These are phyloP conservation scores for Yamadazyma sp. DNA, from an alignment of 1,139 yeast genomes.

Conservation along the genomic window DNA sequence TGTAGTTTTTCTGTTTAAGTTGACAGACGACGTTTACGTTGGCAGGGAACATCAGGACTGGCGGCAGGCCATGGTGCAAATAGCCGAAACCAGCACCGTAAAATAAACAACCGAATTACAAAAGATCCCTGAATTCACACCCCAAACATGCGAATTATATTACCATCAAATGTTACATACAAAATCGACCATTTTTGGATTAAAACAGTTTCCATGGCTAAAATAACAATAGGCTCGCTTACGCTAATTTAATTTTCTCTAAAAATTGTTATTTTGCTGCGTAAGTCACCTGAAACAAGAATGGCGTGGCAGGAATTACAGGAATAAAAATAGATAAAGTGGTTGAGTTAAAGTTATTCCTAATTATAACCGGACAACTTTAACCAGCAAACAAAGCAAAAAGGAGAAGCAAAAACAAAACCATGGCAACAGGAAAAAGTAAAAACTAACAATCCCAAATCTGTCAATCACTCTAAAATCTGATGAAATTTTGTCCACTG, in stretches of 20 bases:
- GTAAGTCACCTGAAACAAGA: slow-evolving; percentile 2
- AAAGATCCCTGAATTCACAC: neutral
- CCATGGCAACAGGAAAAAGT: too few relatives aligned
- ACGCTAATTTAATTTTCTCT: slow-evolving; percentile 2
- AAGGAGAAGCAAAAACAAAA: too few relatives aligned
- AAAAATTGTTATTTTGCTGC: slow-evolving; percentile 1
- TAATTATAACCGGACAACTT: neutral
- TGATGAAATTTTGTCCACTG: too few relatives aligned
- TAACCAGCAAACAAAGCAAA: too few relatives aligned
- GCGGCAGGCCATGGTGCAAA: too few relatives aligned
- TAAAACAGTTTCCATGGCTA: slow-evolving; percentile 1
- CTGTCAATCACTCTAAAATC: too few relatives aligned
- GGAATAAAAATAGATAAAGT: neutral
- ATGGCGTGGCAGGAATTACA: too few relatives aligned
- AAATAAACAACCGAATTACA: neutral
- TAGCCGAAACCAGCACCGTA: too few relatives aligned
- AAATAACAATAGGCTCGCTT: slow-evolving; percentile 5
- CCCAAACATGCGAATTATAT: neutral
- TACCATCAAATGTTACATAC: slow-evolving; percentile 1
- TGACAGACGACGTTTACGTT: too few relatives aligned
- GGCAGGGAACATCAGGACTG: too few relatives aligned
- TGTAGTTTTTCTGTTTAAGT: too few relatives aligned
- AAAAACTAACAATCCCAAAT: too few relatives aligned
- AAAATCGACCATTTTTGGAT: neutral
- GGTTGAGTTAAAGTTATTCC: neutral